Evolutionary conservation across 2,329 filamentous ascomycete genomes (phyloP), one percentile per base, ranked within the genome.

Genomic region (Fusarium miscanthi): DNA sequence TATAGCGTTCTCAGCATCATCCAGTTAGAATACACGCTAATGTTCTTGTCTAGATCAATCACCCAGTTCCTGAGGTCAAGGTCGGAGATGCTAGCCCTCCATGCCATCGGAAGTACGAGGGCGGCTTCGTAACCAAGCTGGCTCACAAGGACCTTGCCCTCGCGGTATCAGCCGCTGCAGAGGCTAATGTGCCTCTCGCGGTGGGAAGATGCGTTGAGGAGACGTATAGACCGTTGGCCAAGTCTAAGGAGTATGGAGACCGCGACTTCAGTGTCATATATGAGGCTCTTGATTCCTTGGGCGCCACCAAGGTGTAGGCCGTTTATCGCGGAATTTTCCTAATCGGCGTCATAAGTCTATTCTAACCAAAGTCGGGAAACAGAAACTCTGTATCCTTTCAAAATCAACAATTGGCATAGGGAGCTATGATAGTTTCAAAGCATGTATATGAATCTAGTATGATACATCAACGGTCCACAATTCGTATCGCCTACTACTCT

Each of bases 61-160:
- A 57, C 53, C 53, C 53, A 3, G 53, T 57, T 14, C 53, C 40
- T 3, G 27, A 8, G 13, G 53, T 57, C 17, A 43, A 9, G 17
- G 16, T 2, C 5, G 30, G n/a, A 12, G n/a, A 33, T 2, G 3
- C 21, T 27, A 57, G 38, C 40, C 40, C 53, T 25, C 53, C 53
- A 5, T 12, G 11, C 21, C 27, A 33, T 7, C 52, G 40, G 4
- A 8, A 25, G 5, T 56, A 56, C 27, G 40, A 42, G 21, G 52
- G 52, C 21, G 40, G 53, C 12, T 57, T 57, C 8, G 30, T 57
- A 2, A 57, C 53, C 5, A 57, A 57, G 27, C 16, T 57, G 11
- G 53, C 53, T 25, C 53, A 57, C 13, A 57, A 57, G 38, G 53
- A 57, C 8, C 53, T 57, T 21, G 53, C 53, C 6, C 40, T 57